Base-by-base conservation (phyloP, 108 stramenopile genomes). In the Cyclostephanos invisitatus region DNA sequence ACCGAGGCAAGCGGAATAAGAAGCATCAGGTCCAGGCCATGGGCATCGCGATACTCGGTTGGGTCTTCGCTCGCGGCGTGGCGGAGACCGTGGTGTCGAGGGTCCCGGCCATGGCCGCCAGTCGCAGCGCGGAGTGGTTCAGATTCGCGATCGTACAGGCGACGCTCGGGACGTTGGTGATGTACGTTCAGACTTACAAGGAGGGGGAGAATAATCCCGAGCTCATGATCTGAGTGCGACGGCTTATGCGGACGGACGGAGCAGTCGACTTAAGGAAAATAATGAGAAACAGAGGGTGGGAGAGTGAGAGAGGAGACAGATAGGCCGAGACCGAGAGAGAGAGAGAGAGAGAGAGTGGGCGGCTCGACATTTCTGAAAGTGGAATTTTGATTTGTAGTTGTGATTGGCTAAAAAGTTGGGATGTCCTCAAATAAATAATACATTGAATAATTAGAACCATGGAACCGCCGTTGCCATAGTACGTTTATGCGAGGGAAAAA, bases 121-220 rank as follows among this genome's bases (percentile, higher is more conserved):
- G 81, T 73, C 40, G 76, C 32, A 69, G 67, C 48, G 71, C 56
- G 46, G 72, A 73, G 28, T 77, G 71, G 75, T 77, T 73, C 40
- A 75, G 73, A 64, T 80, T 79, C 64, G 78, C 78, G n/a, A 76
- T 80, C 67, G 79, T 77, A 11, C 77, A 83, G 74, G 75, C 74
- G 14, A 40, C 55, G 22, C 53, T 83, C 36, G 74, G 74, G 12
- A 61, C 66, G 49, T 22, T 62, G 56, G 60, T 59, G 0, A 63
- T 62, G 17, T 80, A 68, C 67, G 53, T 80, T 67, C 78, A 80
- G 65, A 83, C 83, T 35, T 83, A 83, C 60, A 80, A 76, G 75
- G 75, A 81, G 48, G 80, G 80, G 5, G 73, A 81, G 56, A 69
- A 73, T 18, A 42, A 63, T 35, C 22, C 15, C 20, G 73, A 74